Evolutionary conservation across 2,329 filamentous ascomycete genomes (phyloP).

Genomic region (Helotiales sp.): DNA sequence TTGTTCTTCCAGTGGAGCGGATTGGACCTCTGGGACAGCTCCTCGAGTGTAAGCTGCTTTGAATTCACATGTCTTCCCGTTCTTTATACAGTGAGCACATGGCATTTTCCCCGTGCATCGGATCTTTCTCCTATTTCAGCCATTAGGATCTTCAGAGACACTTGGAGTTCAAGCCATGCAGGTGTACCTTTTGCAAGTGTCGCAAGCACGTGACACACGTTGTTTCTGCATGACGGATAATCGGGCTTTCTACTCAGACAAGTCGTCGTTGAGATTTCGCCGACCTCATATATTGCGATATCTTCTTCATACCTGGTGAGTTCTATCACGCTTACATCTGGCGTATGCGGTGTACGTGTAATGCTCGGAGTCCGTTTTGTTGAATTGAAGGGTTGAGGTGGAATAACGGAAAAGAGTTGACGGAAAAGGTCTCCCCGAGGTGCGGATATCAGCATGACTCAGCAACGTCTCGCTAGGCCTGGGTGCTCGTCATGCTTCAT

Average conservation of each 20-base stretch:
- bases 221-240: background rate
- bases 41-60: constrained; percentile 14
- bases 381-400: background rate
- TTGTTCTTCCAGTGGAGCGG: background rate
- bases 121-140: constrained; percentile 11
- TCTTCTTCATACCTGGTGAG: background rate
- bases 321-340: too few species aligned
- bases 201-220: constrained; percentile 14
- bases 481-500: too few species aligned
- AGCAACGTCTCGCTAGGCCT: too few species aligned
- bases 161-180: background rate
- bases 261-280: background rate
- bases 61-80: constrained; percentile 10
- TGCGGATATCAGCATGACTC: background rate
- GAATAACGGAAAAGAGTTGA: background rate
- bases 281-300: background rate
- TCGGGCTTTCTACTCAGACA: constrained; percentile 3
- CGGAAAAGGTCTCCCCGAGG: background rate
- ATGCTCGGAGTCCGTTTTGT: background rate
- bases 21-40: constrained; percentile 10
- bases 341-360: too few species aligned
- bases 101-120: constrained; percentile 15
- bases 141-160: background rate
- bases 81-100: constrained; percentile 16
- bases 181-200: constrained; percentile 16